phyloP scores from a whole-genome alignment of 768 basidiomycete species.

The Suillus occidentalis region DNA sequence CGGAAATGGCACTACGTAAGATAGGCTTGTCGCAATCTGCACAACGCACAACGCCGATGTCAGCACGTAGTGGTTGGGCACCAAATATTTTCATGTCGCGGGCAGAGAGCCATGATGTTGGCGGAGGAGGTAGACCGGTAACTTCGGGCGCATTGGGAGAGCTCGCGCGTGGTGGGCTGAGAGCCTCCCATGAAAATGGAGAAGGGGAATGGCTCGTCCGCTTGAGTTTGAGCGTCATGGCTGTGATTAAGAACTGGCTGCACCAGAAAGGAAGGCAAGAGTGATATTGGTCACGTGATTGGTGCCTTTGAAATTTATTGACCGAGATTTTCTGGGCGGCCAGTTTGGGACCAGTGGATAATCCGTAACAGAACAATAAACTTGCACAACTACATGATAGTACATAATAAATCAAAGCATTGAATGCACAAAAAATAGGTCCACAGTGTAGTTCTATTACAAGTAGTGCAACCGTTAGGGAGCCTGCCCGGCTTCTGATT shows the following conservation, averaged over 20 bases:
- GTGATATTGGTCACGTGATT: neutral
- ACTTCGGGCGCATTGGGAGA: conserved; percentile 38
- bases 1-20: conserved; percentile 68
- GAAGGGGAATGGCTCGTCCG: conserved; percentile 43
- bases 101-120: conserved; percentile 82
- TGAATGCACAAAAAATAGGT: neutral
- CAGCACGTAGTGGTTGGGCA: conserved; percentile 68
- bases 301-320: neutral
- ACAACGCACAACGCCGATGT: conserved; percentile 70
- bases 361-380: neutral
- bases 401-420: neutral
- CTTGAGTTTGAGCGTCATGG: conserved; percentile 46
- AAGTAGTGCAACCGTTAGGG: neutral
- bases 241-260: neutral
- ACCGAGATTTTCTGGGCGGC: too few species aligned
- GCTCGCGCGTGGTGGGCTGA: conserved; percentile 28
- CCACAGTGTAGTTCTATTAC: neutral
- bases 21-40: conserved; percentile 81
- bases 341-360: too few species aligned
- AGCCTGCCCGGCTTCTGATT: neutral
- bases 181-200: conserved; percentile 65
- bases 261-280: neutral
- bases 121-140: conserved; percentile 61
- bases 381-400: neutral
- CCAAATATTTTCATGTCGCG: conserved; percentile 90